phyloP scores from a whole-genome alignment of 768 basidiomycete species.

The Boletales sp. region DNA sequence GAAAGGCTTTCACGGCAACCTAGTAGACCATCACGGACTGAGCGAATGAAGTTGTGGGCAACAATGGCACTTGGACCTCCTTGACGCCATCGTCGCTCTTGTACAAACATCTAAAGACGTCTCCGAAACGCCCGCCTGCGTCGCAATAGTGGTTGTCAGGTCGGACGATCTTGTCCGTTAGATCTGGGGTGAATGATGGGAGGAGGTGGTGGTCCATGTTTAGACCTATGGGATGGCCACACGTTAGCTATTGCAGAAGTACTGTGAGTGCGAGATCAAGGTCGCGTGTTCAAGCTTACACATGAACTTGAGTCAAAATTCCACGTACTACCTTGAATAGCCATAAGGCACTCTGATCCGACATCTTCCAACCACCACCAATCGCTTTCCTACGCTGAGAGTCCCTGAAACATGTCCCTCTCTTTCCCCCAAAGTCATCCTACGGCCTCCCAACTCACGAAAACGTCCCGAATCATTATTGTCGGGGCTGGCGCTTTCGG shows the following conservation, averaged over 20 bases:
- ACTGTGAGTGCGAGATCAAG: too few species aligned
- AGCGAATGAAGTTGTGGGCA: neutral
- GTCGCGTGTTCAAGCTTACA: neutral
- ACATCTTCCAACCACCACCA: too few species aligned
- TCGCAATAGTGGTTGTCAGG: neutral
- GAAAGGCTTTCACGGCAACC: constrained; percentile 9
- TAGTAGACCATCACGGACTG: neutral
- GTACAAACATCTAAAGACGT: constrained; percentile 4
- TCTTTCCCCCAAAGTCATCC: neutral
- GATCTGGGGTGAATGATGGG: neutral
- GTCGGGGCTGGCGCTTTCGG: constrained; percentile 87
- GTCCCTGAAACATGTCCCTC: too few species aligned
- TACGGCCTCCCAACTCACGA: neutral
- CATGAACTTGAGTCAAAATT: too few species aligned
- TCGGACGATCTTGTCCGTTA: neutral
- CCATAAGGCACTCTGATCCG: too few species aligned
- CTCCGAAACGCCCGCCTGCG: constrained; percentile 4
- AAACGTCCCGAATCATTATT: constrained; percentile 42
- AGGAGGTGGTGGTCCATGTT: neutral
- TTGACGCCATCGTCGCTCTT: neutral
- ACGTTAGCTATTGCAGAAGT: too few species aligned
- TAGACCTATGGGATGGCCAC: neutral
- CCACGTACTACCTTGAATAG: too few species aligned
- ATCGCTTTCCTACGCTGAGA: too few species aligned
- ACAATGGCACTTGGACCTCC: neutral